A percentile compares a stretch with the other conserved stretches of the same genome.
Conservation (phyloP, 2,329 filamentous ascomycete species). For the Claviceps africana region DNA sequence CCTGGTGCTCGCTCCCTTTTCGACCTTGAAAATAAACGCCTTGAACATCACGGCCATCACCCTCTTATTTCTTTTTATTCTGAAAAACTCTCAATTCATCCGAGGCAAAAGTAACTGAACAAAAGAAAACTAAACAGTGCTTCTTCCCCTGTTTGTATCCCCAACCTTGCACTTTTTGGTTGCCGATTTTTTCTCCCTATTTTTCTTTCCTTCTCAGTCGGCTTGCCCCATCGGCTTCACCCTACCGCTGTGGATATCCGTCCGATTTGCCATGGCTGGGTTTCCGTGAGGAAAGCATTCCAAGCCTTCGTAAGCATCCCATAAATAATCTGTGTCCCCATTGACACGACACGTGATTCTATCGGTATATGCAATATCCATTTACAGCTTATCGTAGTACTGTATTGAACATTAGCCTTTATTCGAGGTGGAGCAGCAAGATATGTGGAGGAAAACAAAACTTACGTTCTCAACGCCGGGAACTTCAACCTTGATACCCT, state of each 20-base stretch:
- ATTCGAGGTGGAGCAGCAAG: background rate
- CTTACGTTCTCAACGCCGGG: constrained; percentile 92
- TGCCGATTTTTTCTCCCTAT: constrained; percentile 6
- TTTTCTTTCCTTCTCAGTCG: constrained; percentile 2
- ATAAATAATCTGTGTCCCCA: constrained; percentile 27
- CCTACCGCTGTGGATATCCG: constrained; percentile 8
- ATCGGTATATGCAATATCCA: constrained; percentile 29
- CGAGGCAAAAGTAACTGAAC: constrained; percentile 30
- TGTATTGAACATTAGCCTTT: constrained; percentile 23
- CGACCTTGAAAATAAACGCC: no score
- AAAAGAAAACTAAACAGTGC: constrained; percentile 23
- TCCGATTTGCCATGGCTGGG: constrained; percentile 9
- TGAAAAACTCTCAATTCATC: constrained; percentile 28
- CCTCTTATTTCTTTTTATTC: no score
- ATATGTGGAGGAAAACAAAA: constrained; percentile 18
- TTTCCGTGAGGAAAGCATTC: constrained; percentile 14
- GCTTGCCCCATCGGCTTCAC: constrained; percentile 17
- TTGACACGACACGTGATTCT: constrained; percentile 31
- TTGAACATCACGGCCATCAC: no score
- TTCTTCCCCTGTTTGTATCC: constrained; percentile 22
- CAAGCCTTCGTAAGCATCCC: constrained; percentile 21
- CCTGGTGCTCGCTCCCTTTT: no score
- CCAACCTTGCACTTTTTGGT: constrained; percentile 22
- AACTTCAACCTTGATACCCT: constrained; percentile 96
- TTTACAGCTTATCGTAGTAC: constrained; percentile 99